Evolutionary conservation across 192 early-diverging fungal species (phyloP), one percentile per base, ranked within the genome.

Genomic region (Coemansia sp.): DNA sequence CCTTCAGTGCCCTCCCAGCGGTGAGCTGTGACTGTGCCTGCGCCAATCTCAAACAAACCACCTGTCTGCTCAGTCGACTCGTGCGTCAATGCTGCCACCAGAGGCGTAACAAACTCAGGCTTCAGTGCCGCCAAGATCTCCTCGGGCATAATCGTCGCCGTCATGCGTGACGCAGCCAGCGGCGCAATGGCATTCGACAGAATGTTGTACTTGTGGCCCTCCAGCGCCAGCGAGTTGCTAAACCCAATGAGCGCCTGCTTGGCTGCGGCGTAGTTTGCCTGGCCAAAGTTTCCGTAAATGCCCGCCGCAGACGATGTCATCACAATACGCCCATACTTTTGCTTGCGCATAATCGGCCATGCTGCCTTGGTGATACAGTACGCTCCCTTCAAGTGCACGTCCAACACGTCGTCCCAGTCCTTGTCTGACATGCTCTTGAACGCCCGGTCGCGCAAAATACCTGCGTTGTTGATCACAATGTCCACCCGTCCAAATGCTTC

Each of bases 241-340:
- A 99, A 92, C 45, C 93, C 91, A 62, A 93, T 88, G 37, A 99
- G 85, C 25, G 92, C 96, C 69, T 96, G 87, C 78, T 98, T 99
- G 57, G 97, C 97, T 76, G 85, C 76, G 39, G 59, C 74, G 57
- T 82, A 83, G 68, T 75, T 84, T 48, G 72, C 87, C 73, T 92
- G 88, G 49, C 97, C 97, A 87, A 97, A 98, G 87, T 98, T 99
- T 60, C 97, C 97, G 75, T 99, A 99, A 59, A 99, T 90, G 61
- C 97, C 97, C 50, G 97, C 94, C 51, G 95, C 95, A 51, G 95
- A 97, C 12, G 96, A 90, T 64, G 91, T 93, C 85, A 92, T 94
- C 70, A 96, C 89, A 61, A 95, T 85, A 62, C 93, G 86, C 48
- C 97, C 97, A 60, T 83, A 99, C 70, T 95, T 94, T 69, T 98